Evolutionary conservation across 495 filamentous ascomycete genomes (phyloP).

Genomic region (Aspergillus sclerotioniger): DNA sequence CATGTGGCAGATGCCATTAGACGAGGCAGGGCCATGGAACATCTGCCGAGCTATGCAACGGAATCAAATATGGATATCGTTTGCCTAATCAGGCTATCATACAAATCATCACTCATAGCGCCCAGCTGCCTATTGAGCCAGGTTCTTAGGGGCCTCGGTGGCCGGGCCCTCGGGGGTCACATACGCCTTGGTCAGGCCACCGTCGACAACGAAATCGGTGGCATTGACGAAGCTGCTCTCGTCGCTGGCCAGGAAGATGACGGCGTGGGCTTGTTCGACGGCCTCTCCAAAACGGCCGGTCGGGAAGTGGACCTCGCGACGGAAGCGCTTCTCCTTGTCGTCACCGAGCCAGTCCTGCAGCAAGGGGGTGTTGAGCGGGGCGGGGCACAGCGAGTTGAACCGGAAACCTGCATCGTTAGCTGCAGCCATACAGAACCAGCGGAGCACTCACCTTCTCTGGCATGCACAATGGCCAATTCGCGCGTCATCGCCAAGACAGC

Average conservation of each 20-base stretch:
- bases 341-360: constrained; percentile 95
- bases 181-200: constrained; percentile 94
- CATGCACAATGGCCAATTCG: constrained; percentile 80
- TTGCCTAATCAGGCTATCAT: constrained; percentile 25
- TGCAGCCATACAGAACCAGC: not conserved
- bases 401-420: constrained; percentile 46
- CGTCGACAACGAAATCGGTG: constrained; percentile 92
- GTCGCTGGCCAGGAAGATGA: constrained; percentile 90
- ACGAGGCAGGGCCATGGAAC: constrained; percentile 37
- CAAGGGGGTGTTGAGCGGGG: constrained; percentile 83
- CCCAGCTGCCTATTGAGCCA: constrained; percentile 29
- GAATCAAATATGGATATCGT: constrained; percentile 43
- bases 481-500: constrained; percentile 85
- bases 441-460: constrained; percentile 57
- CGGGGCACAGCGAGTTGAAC: constrained; percentile 91
- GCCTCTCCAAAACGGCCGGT: constrained; percentile 93
- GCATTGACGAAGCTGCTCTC: constrained; percentile 94
- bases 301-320: constrained; percentile 94
- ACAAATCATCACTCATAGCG: constrained; percentile 20
- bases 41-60: constrained; percentile 40
- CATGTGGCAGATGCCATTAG: constrained; percentile 32
- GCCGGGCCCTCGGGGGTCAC: constrained; percentile 86
- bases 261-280: constrained; percentile 91
- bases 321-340: constrained; percentile 75
- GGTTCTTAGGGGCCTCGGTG: constrained; percentile 66